Conservation (phyloP, 495 filamentous ascomycete species). For the Lophiostoma macrostomum region DNA sequence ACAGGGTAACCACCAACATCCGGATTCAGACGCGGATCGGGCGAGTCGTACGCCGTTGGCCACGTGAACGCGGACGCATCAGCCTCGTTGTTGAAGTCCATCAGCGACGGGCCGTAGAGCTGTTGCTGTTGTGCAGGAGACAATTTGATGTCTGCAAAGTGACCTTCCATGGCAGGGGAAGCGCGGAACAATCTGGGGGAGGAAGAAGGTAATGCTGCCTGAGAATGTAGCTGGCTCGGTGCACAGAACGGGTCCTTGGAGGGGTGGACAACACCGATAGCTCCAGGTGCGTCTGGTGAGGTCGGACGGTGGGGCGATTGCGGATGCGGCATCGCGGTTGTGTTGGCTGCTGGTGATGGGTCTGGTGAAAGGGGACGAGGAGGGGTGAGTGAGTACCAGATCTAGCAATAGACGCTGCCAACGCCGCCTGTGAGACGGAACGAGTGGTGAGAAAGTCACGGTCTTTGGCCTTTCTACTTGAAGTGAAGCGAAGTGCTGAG, state of each 20-base stretch:
- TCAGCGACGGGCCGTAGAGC: slow-evolving; percentile 1
- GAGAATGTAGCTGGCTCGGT: slow-evolving; percentile 6
- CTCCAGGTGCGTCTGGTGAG: slow-evolving; percentile 10
- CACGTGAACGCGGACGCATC: slow-evolving; percentile 11
- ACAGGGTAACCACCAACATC: slow-evolving; percentile 10
- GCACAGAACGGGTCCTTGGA: slow-evolving; percentile 15
- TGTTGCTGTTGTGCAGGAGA: slow-evolving; percentile 5
- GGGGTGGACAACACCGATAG: neutral
- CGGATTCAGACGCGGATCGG: slow-evolving; percentile 3
- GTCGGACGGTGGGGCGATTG: slow-evolving; percentile 23
- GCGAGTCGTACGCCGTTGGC: slow-evolving; percentile 3
- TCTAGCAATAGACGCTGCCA: slow-evolving; percentile 28
- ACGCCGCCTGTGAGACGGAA: slow-evolving; percentile 26
- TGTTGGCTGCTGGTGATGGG: slow-evolving; percentile 20
- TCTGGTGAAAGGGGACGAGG: neutral
- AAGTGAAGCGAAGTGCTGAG: slow-evolving; percentile 28
- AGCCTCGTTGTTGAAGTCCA: slow-evolving; percentile 14
- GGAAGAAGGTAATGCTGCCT: slow-evolving; percentile 6
- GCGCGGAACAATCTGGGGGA: slow-evolving; percentile 1
- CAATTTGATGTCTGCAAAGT: slow-evolving; percentile 1
- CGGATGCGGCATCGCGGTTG: slow-evolving; percentile 25
- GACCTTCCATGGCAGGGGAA: slow-evolving; percentile 10
- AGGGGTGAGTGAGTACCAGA: slow-evolving; percentile 5
- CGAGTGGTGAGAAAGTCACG: slow-evolving; percentile 11
- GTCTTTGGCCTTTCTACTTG: slow-evolving; percentile 21